Base-by-base conservation (phyloP, 2,329 filamentous ascomycete species). In the Hymenoscyphus repandus region DNA sequence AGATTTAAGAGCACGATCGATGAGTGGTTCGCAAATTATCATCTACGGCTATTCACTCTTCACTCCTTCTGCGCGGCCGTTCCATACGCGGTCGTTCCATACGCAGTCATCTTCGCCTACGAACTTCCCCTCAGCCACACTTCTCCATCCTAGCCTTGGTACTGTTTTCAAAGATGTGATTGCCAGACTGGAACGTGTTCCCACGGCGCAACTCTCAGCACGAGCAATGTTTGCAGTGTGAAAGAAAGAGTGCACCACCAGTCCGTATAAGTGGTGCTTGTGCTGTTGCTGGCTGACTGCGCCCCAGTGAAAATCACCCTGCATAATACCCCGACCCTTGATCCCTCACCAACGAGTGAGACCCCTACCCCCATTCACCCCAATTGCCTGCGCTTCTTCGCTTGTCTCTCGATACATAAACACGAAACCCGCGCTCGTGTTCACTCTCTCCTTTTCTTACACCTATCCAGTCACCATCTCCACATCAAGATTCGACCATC, bases 201-300 rank as follows among this genome's bases (percentile, higher is more conserved):
- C 22, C 22, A 27, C 34, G 34, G 34, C 38, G 13, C n/a, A 15
- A 40, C 10, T 20, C 17, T 17, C 22, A 27, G 22, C 38, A 18
- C 17, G n/a, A 6, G 6, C 38, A 20, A 40, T 39, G 11, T 15
- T 12, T 17, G 32, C 9, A 34, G 32, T 34, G 9, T 9, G 13
- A 9, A 34, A 34, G 9, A 9, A 34, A 9, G 13, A 13, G 9
- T 13, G 13, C 32, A 9, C 32, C 32, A 9, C 9, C 9, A 10
- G 18, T 31, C 18, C 13, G 40, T 22, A 22, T 13, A 12, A 10
- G 11, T 43, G 12, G 17, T 5, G 18, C 17, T 18, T 31, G 10
- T 43, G 40, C 22, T 13, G 7, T n/a, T 45, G 30, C 43, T 36
- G 31, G 43, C 43, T 45, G 43, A 45, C 43, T 45, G 43, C 43